Evolutionary conservation across 2,329 filamentous ascomycete genomes (phyloP), one percentile per base, ranked within the genome.

Genomic region (Metarhizium sp.): DNA sequence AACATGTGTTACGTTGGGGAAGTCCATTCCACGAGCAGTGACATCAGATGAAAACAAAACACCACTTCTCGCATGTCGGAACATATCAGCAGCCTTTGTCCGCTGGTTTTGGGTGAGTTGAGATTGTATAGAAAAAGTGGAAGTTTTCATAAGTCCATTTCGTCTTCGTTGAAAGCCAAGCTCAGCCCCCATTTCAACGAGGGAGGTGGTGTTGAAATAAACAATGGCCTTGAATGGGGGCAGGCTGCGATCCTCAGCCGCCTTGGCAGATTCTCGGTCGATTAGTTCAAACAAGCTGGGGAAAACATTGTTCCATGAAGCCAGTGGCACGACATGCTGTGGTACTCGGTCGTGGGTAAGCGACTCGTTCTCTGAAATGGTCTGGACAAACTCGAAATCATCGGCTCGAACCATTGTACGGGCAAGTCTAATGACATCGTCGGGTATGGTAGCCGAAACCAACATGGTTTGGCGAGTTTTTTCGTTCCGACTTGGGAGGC

Each of bases 221-320:
- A 96, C 76, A 58, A 99, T 95, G n/a, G 90, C 90, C 78, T 99
- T 99, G 81, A 97, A 96, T 0, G 90, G 88, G 16, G 70, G 70
- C 3, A 59, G 63, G 4, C 69, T 68, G 2, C 63, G 69, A 59
- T 76, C 72, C 59, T 70, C 65, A 2, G 60, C 63, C 20, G 73
- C 67, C 29, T 74, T 72, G 34, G 75, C 62, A n/a, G 78, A 69
- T 62, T 87, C 84, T 40, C 80, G 78, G 54, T 85, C 74, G 50
- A 86, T 75, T 52, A 96, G 78, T 70, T 97, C 92, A 54, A 94
- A 78, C 20, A 97, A 69, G 2, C 86, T 73, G 16, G 94, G 90
- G 58, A 90, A 77, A 46, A 85, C 73, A 68, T 96, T 95, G 64
- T 90, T 85, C 67, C 89, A 86, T 36, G 85, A 82, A 1, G 75